phyloP scores from a whole-genome alignment of 2,329 filamentous ascomycete species.

The Penicillium psychrosexuale region DNA sequence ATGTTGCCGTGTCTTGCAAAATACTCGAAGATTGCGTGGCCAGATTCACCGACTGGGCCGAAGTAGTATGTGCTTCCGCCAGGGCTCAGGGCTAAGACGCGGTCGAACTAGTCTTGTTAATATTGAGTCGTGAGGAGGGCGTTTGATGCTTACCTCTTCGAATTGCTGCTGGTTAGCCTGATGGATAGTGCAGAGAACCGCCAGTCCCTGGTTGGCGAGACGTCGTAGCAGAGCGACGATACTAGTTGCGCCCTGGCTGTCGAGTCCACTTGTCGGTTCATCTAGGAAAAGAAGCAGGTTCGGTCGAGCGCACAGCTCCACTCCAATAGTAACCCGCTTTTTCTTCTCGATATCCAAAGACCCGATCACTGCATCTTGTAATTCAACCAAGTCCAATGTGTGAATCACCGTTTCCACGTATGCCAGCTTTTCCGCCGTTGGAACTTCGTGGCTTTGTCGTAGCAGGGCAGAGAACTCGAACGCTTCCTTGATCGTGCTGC shows the following conservation, averaged over 20 bases:
- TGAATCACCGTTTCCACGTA: conserved; percentile 62
- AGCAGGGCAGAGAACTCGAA: conserved; percentile 63
- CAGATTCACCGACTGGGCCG: conserved; percentile 62
- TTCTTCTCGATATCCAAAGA: conserved; percentile 63
- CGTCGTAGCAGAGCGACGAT: conserved; percentile 64
- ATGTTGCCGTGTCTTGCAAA: conserved; percentile 59
- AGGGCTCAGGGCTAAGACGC: conserved; percentile 63
- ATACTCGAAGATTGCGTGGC: conserved; percentile 60
- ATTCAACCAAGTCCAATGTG: conserved; percentile 57
- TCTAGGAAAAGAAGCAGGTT: conserved; percentile 65
- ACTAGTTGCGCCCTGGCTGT: conserved; percentile 62
- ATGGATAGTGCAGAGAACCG: conserved; percentile 67
- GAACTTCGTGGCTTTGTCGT: conserved; percentile 51
- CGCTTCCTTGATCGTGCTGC: conserved; percentile 62
- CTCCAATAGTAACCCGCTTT: conserved; percentile 66
- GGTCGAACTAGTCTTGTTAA: conserved; percentile 58
- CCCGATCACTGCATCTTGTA: conserved; percentile 61
- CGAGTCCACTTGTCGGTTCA: conserved; percentile 64
- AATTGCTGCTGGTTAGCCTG: conserved; percentile 64
- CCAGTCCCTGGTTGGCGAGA: conserved; percentile 59
- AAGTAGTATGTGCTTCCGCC: conserved; percentile 68
- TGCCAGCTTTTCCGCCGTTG: conserved; percentile 56
- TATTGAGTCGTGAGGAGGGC: neutral
- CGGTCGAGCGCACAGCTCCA: conserved; percentile 65
- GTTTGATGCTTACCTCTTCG: conserved; percentile 28